Percentiles rank a stretch among this genome's conserved stretches.
phyloP scores from a whole-genome alignment of 495 filamentous ascomycete species.

The Penicillium verhagenii region DNA sequence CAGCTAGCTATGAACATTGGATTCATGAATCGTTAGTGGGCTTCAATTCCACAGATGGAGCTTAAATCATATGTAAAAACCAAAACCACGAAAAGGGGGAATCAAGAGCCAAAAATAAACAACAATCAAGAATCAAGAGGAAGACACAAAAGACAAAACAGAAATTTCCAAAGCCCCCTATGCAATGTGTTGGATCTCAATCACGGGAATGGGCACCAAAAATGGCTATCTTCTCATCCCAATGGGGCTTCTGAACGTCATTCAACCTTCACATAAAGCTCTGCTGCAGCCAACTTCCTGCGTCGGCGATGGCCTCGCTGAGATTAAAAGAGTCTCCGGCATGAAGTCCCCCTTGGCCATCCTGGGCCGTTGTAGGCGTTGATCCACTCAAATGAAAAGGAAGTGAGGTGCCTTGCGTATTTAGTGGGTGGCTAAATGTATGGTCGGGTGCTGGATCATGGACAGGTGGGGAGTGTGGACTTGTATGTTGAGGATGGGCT shows the following conservation, averaged over 20 bases:
- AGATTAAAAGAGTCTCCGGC: constrained; percentile 37
- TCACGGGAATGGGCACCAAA: background rate
- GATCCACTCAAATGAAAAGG: constrained; percentile 35
- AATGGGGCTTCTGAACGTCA: constrained; percentile 18
- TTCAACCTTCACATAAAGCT: constrained; percentile 44
- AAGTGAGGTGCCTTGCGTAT: constrained; percentile 16
- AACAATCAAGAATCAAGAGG: background rate
- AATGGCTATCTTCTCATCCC: constrained; percentile 12
- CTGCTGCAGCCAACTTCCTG: constrained; percentile 46
- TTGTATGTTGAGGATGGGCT: background rate
- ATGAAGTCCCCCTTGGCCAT: constrained; percentile 33
- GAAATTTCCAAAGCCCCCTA: background rate
- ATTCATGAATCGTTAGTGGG: background rate
- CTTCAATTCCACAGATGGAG: background rate
- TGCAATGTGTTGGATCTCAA: background rate
- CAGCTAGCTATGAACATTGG: background rate
- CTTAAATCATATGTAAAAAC: background rate
- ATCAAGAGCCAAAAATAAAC: background rate
- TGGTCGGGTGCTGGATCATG: background rate
- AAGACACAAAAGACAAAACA: background rate
- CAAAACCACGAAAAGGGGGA: background rate
- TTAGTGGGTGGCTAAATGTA: background rate
- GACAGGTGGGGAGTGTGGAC: background rate
- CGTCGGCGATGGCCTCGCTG: constrained; percentile 45
- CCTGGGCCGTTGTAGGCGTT: constrained; percentile 35